A percentile compares a stretch with the other conserved stretches of the same genome.
Conservation (phyloP, 2,329 filamentous ascomycete species). For the Colletotrichum tamarilloi region DNA sequence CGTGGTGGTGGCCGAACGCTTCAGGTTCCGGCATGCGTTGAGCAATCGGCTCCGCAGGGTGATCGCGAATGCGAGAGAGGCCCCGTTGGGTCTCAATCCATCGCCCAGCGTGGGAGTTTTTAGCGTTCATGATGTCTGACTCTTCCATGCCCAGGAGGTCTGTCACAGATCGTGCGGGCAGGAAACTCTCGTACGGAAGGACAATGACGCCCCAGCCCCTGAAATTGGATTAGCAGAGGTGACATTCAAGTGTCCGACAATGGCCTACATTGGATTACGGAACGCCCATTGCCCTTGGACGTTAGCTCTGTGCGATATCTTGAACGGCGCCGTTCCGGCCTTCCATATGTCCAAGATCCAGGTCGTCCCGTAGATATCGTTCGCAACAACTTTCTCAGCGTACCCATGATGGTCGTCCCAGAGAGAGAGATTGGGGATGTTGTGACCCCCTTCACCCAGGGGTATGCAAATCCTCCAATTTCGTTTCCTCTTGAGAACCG, state of each 20-base stretch:
- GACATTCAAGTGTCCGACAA: too few species aligned
- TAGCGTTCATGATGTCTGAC: slow-evolving; percentile 18
- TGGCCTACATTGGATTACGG: slow-evolving; percentile 28
- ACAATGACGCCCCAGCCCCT: slow-evolving; percentile 63
- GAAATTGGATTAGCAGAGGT: slow-evolving; percentile 12
- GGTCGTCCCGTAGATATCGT: slow-evolving; percentile 60
- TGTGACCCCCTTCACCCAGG: slow-evolving; percentile 51
- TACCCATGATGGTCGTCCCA: slow-evolving; percentile 56
- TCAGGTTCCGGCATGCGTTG: slow-evolving; percentile 19
- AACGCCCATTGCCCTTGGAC: slow-evolving; percentile 31
- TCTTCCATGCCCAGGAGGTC: slow-evolving; percentile 22
- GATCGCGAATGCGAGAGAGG: slow-evolving; percentile 27
- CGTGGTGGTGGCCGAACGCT: neutral
- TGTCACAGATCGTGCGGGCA: slow-evolving; percentile 42
- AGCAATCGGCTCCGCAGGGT: slow-evolving; percentile 18
- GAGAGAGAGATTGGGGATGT: slow-evolving; percentile 67
- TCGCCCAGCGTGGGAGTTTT: slow-evolving; percentile 18
- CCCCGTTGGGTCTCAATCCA: slow-evolving; percentile 30
- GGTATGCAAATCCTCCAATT: slow-evolving; percentile 63
- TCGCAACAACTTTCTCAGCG: slow-evolving; percentile 61
- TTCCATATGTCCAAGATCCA: slow-evolving; percentile 67
- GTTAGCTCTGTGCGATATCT: slow-evolving; percentile 25
- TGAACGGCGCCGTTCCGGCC: slow-evolving; percentile 32
- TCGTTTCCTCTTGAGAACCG: slow-evolving; percentile 53
- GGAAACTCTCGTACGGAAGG: slow-evolving; percentile 56